Conservation (phyloP, 2,329 filamentous ascomycete species). For the Aureobasidium lini region DNA sequence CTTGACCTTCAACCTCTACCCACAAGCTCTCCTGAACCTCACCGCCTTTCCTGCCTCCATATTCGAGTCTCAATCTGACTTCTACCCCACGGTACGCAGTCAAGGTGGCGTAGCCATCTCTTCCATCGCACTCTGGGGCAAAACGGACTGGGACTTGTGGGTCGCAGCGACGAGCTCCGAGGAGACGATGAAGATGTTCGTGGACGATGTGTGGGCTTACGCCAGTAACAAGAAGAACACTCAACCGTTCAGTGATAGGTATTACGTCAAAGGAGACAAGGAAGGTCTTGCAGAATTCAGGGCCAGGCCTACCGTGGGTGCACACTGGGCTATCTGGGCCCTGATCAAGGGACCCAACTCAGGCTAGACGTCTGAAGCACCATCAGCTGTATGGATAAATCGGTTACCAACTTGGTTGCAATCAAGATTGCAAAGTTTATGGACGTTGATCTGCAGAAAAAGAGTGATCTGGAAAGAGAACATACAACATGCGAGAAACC, state of each 20-base stretch:
- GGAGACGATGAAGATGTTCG: slow-evolving; percentile 23
- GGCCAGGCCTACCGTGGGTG: slow-evolving; percentile 36
- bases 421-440: too few species aligned
- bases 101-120: slow-evolving; percentile 32
- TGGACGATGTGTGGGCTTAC: slow-evolving; percentile 35
- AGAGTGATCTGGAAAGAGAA: too few species aligned
- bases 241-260: slow-evolving; percentile 39
- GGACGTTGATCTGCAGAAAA: too few species aligned
- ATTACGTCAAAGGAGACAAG: slow-evolving; percentile 28
- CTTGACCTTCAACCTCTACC: slow-evolving; percentile 26
- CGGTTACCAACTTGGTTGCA: too few species aligned
- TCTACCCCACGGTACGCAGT: slow-evolving; percentile 31
- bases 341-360: slow-evolving; percentile 19
- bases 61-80: slow-evolving; percentile 22
- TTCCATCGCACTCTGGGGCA: slow-evolving; percentile 33
- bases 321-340: slow-evolving; percentile 37
- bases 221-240: slow-evolving; percentile 36
- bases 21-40: slow-evolving; percentile 40
- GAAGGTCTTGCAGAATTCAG: slow-evolving; percentile 28
- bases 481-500: too few species aligned
- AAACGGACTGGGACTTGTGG: slow-evolving; percentile 41
- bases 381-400: too few species aligned
- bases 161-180: slow-evolving; percentile 23
- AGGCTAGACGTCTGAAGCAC: not conserved
- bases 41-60: slow-evolving; percentile 29